These are phyloP conservation scores for Fusarium albosuccineum DNA, from an alignment of 2,329 filamentous ascomycete genomes.

Conservation along the genomic window DNA sequence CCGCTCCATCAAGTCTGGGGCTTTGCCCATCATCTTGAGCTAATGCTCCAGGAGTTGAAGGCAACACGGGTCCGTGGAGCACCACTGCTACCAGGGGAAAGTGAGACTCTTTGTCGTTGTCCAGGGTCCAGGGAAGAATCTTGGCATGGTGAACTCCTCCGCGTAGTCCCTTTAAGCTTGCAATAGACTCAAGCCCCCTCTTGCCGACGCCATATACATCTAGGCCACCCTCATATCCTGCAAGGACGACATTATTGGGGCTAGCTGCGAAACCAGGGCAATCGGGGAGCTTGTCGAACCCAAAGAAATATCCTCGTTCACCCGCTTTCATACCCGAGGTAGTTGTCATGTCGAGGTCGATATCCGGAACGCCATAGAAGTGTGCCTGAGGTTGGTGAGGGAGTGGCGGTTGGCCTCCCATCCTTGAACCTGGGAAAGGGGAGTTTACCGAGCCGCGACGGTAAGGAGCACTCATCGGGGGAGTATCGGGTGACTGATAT, in stretches of 20 bases:
- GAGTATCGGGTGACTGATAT: conserved; percentile 57
- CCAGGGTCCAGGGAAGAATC: conserved; percentile 77
- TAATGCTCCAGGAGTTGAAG: conserved; percentile 54
- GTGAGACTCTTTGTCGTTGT: conserved; percentile 65
- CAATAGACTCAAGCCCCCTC: conserved; percentile 76
- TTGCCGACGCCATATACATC: conserved; percentile 81
- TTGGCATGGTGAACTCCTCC: conserved; percentile 87
- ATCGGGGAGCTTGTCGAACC: conserved; percentile 79
- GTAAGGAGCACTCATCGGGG: conserved; percentile 52
- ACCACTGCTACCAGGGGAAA: conserved; percentile 84
- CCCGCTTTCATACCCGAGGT: conserved; percentile 71
- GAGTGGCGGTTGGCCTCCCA: conserved; percentile 69
- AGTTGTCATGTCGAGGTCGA: conserved; percentile 75
- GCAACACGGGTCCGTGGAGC: conserved; percentile 80
- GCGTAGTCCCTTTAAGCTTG: conserved; percentile 79
- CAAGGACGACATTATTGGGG: conserved; percentile 75
- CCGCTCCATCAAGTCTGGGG: conserved; percentile 57
- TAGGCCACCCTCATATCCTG: conserved; percentile 84
- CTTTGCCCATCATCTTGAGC: conserved; percentile 55
- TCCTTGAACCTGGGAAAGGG: conserved; percentile 60
- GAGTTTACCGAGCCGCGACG: conserved; percentile 66
- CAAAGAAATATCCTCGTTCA: conserved; percentile 81
- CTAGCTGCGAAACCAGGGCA: conserved; percentile 54
- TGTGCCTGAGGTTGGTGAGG: conserved; percentile 82
- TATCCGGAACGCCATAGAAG: conserved; percentile 80